phyloP scores from a whole-genome alignment of 2,329 filamentous ascomycete species.

The Triangularia setosa region DNA sequence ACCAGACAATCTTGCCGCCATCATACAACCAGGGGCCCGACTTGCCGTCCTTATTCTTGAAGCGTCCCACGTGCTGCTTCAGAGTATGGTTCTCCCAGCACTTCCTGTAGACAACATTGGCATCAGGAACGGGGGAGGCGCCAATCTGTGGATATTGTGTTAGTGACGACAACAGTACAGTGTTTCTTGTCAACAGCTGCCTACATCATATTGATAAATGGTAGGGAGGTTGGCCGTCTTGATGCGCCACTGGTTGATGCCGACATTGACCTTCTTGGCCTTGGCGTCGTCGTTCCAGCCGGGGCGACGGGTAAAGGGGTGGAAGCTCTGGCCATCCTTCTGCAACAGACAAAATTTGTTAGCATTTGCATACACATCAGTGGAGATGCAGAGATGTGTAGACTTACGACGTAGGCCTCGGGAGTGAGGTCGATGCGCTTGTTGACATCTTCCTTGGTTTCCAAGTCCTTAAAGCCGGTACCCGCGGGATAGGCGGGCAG shows the following conservation, averaged over 20 bases:
- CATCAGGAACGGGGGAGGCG: slow-evolving; percentile 54
- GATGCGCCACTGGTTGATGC: slow-evolving; percentile 75
- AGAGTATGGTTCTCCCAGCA: slow-evolving; percentile 67
- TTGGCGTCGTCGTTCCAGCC: slow-evolving; percentile 57
- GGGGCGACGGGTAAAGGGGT: slow-evolving; percentile 47
- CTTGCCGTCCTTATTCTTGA: slow-evolving; percentile 33
- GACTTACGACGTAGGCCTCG: slow-evolving; percentile 54
- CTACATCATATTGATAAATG: slow-evolving; percentile 82
- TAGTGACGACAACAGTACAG: slow-evolving; percentile 1
- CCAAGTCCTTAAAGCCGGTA: not conserved
- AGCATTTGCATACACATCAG: too few relatives aligned
- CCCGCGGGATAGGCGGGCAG: slow-evolving; percentile 35
- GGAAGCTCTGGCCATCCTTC: slow-evolving; percentile 27
- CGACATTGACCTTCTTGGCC: slow-evolving; percentile 39
- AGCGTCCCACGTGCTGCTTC: slow-evolving; percentile 44
- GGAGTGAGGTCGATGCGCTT: slow-evolving; percentile 55
- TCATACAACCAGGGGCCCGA: slow-evolving; percentile 67
- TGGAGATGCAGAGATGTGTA: too few relatives aligned
- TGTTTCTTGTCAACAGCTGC: slow-evolving; percentile 32
- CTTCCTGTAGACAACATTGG: slow-evolving; percentile 68
- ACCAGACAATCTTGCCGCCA: slow-evolving; percentile 78
- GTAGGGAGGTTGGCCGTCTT: slow-evolving; percentile 52
- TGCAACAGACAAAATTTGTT: too few relatives aligned
- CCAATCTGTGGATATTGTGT: slow-evolving; percentile 50
- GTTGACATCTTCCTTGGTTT: not conserved